Conservation (phyloP, 805 yeast genomes). For the Metschnikowia santaceciliae region DNA sequence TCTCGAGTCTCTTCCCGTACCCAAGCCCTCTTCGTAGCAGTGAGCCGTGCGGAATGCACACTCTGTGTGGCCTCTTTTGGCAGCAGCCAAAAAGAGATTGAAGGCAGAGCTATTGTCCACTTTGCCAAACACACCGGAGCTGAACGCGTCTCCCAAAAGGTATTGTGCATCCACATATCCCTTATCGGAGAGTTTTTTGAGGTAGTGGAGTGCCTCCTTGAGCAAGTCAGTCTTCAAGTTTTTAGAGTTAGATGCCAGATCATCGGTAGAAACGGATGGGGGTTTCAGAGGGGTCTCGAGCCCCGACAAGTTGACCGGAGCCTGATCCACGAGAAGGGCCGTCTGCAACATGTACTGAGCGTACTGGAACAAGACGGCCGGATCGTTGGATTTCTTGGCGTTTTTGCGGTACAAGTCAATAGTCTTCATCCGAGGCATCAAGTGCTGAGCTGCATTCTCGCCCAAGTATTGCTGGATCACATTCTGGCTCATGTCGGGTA, state of each 20-base stretch:
- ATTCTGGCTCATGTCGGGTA: conserved; percentile 52
- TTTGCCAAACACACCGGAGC: conserved; percentile 81
- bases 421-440: conserved; percentile 76
- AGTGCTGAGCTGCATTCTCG: conserved; percentile 36
- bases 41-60: conserved; percentile 87
- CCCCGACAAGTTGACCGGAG: conserved; percentile 3
- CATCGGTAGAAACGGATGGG: neutral
- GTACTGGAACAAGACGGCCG: conserved; percentile 80
- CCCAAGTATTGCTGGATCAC: conserved; percentile 52
- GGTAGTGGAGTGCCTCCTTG: conserved; percentile 70
- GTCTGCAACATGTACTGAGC: conserved; percentile 89
- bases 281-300: neutral
- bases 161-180: conserved; percentile 92
- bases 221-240: conserved; percentile 52
- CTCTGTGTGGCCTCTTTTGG: conserved; percentile 90
- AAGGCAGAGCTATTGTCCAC: conserved; percentile 76
- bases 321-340: conserved; percentile 43
- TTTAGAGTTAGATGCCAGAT: neutral
- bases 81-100: conserved; percentile 76
- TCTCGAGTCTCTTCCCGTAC: conserved; percentile 83
- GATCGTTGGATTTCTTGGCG: conserved; percentile 81
- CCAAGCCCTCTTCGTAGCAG: conserved; percentile 92
- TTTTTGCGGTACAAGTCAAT: conserved; percentile 83
- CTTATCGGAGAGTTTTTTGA: conserved; percentile 68
- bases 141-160: conserved; percentile 81